Evolutionary conservation across 805 yeast species (phyloP).

Genomic region (Trichomonascus vanleenenianus): DNA sequence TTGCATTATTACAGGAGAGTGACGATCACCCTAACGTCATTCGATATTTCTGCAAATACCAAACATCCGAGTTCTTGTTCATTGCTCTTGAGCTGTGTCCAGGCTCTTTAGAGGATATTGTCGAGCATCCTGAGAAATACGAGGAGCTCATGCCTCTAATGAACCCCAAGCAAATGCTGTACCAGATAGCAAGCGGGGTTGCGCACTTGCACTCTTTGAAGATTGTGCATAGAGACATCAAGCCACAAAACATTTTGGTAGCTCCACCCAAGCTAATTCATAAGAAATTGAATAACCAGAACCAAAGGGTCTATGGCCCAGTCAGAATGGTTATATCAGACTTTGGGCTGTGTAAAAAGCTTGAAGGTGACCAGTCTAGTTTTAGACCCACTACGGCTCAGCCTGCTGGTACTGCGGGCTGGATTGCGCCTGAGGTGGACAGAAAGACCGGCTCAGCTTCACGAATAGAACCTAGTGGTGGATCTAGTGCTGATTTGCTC

Average conservation of each 20-base stretch:
- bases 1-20: conserved; percentile 78
- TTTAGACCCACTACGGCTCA: conserved; percentile 87
- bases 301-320: conserved; percentile 29
- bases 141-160: conserved; percentile 31
- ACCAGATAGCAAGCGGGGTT: conserved; percentile 77
- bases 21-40: conserved; percentile 96
- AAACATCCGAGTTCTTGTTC: conserved; percentile 77
- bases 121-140: conserved; percentile 37
- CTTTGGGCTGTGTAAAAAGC: conserved; percentile 88
- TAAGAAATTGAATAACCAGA: conserved; percentile 18
- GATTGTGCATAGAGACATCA: conserved; percentile 89
- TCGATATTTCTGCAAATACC: conserved; percentile 88
- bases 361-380: conserved; percentile 88
- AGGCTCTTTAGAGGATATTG: conserved; percentile 79
- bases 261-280: conserved; percentile 44
- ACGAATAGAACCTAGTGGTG: not conserved
- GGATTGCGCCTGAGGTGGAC: conserved; percentile 90
- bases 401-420: conserved; percentile 96
- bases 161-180: conserved; percentile 48
- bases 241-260: conserved; percentile 88
- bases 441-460: not conserved
- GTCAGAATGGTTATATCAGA: conserved; percentile 81
- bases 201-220: conserved; percentile 82
- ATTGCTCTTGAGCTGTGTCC: conserved; percentile 90
- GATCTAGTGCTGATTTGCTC: conserved; percentile 2